Base-by-base conservation (phyloP, 1,139 yeast species). In the Torulaspora globosa region DNA sequence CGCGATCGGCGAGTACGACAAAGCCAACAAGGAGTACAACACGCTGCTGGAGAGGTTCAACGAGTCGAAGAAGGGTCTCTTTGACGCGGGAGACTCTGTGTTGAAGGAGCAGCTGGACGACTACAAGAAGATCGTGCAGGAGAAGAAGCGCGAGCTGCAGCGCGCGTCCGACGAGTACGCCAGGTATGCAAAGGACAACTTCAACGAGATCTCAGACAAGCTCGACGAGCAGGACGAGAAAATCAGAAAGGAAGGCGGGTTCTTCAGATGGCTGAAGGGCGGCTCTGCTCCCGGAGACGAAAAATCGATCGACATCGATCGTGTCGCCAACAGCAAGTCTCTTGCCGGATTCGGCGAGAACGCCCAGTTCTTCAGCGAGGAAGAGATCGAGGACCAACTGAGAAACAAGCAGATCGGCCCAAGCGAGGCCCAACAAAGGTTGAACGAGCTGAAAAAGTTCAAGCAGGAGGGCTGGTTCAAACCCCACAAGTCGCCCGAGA, bases 261-360 rank as follows among this genome's bases (percentile, higher is more conserved):
- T 56, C 30, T 49, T 52, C 41, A 44, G 44, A 31, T 55, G 59
- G 61, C 41, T 52, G 40, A 52, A 48, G 14, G 43, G 41, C 39
- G 46, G 47, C 30, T 31, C 49, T 16, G 39, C 34, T 27, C 41
- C 43, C 19, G 44, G 40, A 14, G 45, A 44, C 19, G 47, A 38
- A 14, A 18, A 37, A 16, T 2, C 30, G 10, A 12, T 15, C 8
- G 44, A 41, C n/a, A 29, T 19, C 48, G 55, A 54, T 46, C 48
- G 38, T n/a, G 21, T 41, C 8, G 43, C 44, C 16, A 39, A 39
- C 29, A 36, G n/a, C 31, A 43, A 31, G 18, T 58, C 70, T 3
- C 59, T 70, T 2, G 57, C 54, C 24, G 75, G 76, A 2, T 72
- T 74, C 72, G 74, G 75, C 35, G 74, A 71, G 43, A 59, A 67